Base-by-base conservation (phyloP, 305 asterid genomes). In the Plantago coronopus region DNA sequence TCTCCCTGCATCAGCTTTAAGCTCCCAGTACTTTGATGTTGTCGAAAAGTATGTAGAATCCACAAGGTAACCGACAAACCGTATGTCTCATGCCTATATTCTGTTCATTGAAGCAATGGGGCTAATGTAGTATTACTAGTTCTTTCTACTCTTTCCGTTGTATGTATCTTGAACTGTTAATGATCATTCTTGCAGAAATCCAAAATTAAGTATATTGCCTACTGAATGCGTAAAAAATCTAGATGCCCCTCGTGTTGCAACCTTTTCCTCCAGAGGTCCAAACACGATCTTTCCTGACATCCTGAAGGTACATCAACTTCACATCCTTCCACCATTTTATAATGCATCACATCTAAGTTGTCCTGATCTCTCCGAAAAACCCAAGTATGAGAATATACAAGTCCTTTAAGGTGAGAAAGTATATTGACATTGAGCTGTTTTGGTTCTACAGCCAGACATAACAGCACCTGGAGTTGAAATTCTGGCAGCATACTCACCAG, bases 181-280 rank as follows among this genome's bases (percentile, higher is more conserved):
- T 34, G 0, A 34, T 34, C 40, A 6, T 34, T 34, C 10, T 19
- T 61, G 56, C 75, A 76, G 77, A 54, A 22, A 7, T 51, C 70
- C 77, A 1, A 48, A 17, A 3, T 61, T 31, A 13, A 16, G 29
- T 1, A 72, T 72, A 57, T 23, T 69, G 22, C 43, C 17, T 1
- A 76, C 75, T 17, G 75, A 72, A 45, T 8, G 63, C 2, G 14
- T 29, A 16, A 37, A 48, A 67, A 64, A 56, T 66, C 48, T 48
- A 58, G 62, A 69, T 54, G 74, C 82, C 51, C 84, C 84, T 43
- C 5, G 7, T 3, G 62, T 75, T 48, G 84, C 80, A 44, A 20
- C 49, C n/a, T 77, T 82, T 47, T 82, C 84, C 22, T 70, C 82
- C 11, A 72, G 59, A 71, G 85, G 85, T 15, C 85, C 85, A 9